A percentile compares a stretch with the other conserved stretches of the same genome.
Conservation (phyloP, 371 early-diverging fungal genomes). For the Syncephalis plumigaleata region DNA sequence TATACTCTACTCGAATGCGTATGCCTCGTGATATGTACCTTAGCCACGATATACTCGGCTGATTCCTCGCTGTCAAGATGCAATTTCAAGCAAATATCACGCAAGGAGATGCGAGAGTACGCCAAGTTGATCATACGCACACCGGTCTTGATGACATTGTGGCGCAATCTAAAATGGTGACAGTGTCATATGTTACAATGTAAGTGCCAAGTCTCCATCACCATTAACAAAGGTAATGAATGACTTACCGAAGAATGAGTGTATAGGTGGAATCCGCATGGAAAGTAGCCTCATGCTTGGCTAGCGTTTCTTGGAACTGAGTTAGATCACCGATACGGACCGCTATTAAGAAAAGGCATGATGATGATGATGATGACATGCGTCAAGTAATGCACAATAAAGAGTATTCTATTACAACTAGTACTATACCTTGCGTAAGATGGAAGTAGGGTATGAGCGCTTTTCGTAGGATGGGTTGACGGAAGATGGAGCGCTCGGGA, state of each 20-base stretch:
- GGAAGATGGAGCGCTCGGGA: slow-evolving; percentile 83
- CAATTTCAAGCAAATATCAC: slow-evolving; percentile 90
- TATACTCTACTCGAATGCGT: no score
- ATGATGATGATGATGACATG: neutral
- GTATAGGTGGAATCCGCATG: slow-evolving; percentile 77
- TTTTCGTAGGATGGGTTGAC: slow-evolving; percentile 65
- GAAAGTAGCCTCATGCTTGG: slow-evolving; percentile 52
- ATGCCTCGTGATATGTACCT: slow-evolving; percentile 18
- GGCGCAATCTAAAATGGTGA: slow-evolving; percentile 55
- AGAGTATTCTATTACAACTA: neutral
- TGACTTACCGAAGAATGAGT: slow-evolving; percentile 62
- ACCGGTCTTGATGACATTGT: slow-evolving; percentile 97
- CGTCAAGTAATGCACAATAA: no score
- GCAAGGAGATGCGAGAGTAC: slow-evolving; percentile 88
- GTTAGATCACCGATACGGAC: slow-evolving; percentile 88
- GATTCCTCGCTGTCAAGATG: slow-evolving; percentile 94
- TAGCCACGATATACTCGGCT: slow-evolving; percentile 95
- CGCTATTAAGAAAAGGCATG: slow-evolving; percentile 24
- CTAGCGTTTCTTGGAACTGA: slow-evolving; percentile 79
- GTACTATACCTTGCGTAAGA: slow-evolving; percentile 61
- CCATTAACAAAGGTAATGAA: no score
- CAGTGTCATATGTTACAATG: no score
- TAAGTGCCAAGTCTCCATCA: no score
- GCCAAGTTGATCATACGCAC: slow-evolving; percentile 88
- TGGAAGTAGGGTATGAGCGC: slow-evolving; percentile 79